Base-by-base conservation (phyloP, 768 basidiomycete species). In the Lactifluus hygrophoroides region DNA sequence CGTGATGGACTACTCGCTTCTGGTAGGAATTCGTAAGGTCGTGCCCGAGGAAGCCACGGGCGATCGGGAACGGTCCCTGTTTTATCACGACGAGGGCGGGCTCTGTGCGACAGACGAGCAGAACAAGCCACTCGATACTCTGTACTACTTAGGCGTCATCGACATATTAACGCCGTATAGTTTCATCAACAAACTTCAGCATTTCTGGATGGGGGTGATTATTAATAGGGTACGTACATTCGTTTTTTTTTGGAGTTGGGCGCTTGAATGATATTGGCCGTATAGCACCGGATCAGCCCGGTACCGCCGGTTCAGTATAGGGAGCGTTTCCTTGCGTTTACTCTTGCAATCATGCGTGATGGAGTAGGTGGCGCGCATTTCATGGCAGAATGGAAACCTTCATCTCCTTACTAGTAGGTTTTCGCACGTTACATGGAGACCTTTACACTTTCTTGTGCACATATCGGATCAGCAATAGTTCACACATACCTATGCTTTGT, bases 21-120 rank as follows among this genome's bases (percentile, higher is more conserved):
- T 99, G 44, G 85, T 98, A 16, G 96, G 96, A 1, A 90, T 96
- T 46, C 96, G 98, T 72, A 88, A 86, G 34, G 74, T 79, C 55
- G 75, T 85, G 30, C 86, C 82, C 0, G 86, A 86, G 66, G 73
- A 80, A 66, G 80, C 88, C 67, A 77, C 79, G 2, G 80, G 82
- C 35, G 82, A 88, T 57, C 73, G 81, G 16, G 76, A 80, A 25
- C 81, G 89, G 57, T 92, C 95, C 69, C 71, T 97, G 25, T 99
- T 99, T 72, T 97, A 96, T 68, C 91, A 94, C 66, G 94, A 99
- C 68, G 96, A 98, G 65, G 94, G 94, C 13, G 96, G 96, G 0
- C 68, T 95, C 44, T 79, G 88, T 32, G 91, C 94, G 37, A 96
- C 95, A 17, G 84, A 94, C 69, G 94, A 97, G 66, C 72, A 71